phyloP scores from a whole-genome alignment of 2,329 filamentous ascomycete genomes.

The Fusarium anthophilum region DNA sequence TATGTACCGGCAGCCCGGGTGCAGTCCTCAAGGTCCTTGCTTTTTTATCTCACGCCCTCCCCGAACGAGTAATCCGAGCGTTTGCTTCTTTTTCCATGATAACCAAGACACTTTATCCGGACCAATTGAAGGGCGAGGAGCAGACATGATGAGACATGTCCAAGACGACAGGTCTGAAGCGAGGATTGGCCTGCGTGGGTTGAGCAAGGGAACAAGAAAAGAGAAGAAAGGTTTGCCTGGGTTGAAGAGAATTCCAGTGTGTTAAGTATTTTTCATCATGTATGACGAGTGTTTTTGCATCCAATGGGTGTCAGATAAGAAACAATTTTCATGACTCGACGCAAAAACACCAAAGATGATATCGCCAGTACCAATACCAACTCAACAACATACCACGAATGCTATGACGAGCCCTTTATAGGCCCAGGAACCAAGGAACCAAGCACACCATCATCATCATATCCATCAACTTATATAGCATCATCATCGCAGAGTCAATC shows the following conservation, averaged over 20 bases:
- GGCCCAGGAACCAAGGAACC: neutral
- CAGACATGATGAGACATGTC: slow-evolving; percentile 15
- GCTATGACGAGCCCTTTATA: slow-evolving; percentile 11
- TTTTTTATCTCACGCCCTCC: slow-evolving; percentile 6
- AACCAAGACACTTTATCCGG: slow-evolving; percentile 26
- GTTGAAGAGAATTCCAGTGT: neutral
- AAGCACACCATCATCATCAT: slow-evolving; percentile 31
- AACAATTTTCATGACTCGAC: slow-evolving; percentile 8
- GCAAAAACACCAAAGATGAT: slow-evolving; percentile 26
- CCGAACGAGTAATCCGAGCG: slow-evolving; percentile 33
- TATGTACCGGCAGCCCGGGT: slow-evolving; percentile 22
- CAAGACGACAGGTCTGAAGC: slow-evolving; percentile 5
- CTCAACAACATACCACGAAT: slow-evolving; percentile 15
- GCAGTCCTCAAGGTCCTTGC: neutral
- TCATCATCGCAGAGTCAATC: neutral
- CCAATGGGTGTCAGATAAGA: neutral
- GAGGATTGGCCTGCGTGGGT: slow-evolving; percentile 9
- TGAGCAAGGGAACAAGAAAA: neutral
- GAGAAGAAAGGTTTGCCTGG: neutral
- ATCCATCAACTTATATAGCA: slow-evolving; percentile 17
- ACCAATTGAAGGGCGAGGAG: slow-evolving; percentile 29
- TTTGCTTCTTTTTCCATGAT: slow-evolving; percentile 15
- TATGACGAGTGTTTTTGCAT: neutral
- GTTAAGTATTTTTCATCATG: neutral
- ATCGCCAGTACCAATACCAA: slow-evolving; percentile 23